Evolutionary conservation across 257 asterid genomes (phyloP).

Genomic region (Paulownia fortunei): DNA sequence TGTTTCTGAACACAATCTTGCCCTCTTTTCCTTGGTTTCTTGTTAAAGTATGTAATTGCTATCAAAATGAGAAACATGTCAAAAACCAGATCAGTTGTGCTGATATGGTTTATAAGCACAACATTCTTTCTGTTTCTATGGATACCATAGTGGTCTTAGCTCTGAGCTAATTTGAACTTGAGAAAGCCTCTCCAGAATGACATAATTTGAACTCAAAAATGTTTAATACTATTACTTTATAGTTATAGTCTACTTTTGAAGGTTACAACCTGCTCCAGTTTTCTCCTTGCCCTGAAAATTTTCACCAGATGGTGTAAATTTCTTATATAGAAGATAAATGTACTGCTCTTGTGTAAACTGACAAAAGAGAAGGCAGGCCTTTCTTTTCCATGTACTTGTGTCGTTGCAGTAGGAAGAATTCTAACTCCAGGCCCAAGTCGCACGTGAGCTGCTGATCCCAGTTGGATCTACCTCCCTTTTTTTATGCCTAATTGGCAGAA

Average conservation of each 20-base stretch:
- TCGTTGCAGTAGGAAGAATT: conserved; percentile 10
- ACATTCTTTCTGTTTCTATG: not conserved
- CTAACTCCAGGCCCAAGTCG: conserved; percentile 24
- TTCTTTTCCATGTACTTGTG: conserved; percentile 6
- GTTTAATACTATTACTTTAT: no score
- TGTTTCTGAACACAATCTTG: not conserved
- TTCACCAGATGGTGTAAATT: not conserved
- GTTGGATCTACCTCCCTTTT: not conserved
- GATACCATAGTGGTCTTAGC: no score
- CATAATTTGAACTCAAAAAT: not conserved
- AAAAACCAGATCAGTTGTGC: not conserved
- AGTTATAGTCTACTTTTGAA: no score
- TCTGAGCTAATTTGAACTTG: not conserved
- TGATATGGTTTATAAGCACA: not conserved
- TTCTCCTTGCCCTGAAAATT: not conserved
- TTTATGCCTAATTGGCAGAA: not conserved
- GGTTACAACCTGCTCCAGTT: no score
- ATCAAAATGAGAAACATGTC: no score
- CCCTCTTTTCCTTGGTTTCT: not conserved
- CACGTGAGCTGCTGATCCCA: conserved; percentile 31
- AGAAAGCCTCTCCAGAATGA: not conserved
- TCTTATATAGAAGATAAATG: not conserved
- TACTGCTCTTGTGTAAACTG: not conserved
- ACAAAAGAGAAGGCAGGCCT: conserved; percentile 14
- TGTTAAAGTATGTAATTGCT: no score